These are phyloP conservation scores for Kregervanrija fluxuum DNA, from an alignment of 805 yeast genomes.

Conservation along the genomic window DNA sequence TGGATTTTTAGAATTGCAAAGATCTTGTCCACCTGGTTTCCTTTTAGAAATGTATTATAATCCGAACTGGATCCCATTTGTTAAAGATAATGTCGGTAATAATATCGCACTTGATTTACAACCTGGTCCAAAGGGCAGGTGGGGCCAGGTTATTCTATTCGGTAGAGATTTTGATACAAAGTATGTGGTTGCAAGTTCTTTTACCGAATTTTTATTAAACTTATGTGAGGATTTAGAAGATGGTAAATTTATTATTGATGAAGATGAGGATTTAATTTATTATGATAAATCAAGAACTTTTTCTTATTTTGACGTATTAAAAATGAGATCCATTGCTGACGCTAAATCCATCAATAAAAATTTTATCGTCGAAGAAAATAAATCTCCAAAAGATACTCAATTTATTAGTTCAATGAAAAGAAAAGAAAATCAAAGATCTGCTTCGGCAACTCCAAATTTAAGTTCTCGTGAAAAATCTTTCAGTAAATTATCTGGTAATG, in stretches of 20 bases:
- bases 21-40: constrained; percentile 70
- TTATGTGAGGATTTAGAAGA: constrained; percentile 84
- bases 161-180: constrained; percentile 94
- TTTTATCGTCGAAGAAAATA: constrained; percentile 6
- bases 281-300: constrained; percentile 34
- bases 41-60: constrained; percentile 79
- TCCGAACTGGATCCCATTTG: constrained; percentile 85
- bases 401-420: constrained; percentile 9
- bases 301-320: constrained; percentile 64
- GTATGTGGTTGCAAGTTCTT: constrained; percentile 75
- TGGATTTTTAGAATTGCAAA: constrained; percentile 42
- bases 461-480: neutral
- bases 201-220: constrained; percentile 80
- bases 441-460: neutral
- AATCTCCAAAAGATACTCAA: constrained; percentile 6
- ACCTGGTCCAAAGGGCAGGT: constrained; percentile 68
- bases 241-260: constrained; percentile 72
- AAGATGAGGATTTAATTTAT: constrained; percentile 47
- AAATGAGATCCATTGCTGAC: constrained; percentile 46
- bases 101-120: constrained; percentile 86
- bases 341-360: constrained; percentile 7
- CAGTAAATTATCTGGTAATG: neutral
- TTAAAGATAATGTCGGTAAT: constrained; percentile 85
- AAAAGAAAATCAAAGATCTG: neutral
- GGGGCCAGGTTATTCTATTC: constrained; percentile 89